phyloP scores from a whole-genome alignment of 805 yeast genomes.

The Candida railenensis region DNA sequence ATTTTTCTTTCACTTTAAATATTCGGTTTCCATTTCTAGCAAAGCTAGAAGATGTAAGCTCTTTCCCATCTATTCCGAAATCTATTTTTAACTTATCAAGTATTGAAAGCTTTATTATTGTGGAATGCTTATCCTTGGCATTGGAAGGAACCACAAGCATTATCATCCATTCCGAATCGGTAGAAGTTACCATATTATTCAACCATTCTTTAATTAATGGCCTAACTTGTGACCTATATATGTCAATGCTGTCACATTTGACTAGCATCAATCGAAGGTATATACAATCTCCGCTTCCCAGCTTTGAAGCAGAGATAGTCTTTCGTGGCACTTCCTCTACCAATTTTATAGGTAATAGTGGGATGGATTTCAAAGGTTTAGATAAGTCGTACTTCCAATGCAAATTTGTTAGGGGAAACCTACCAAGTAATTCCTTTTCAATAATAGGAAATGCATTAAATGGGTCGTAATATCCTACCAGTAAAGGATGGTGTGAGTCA shows the following conservation, averaged over 20 bases:
- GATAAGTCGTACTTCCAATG: slow-evolving; percentile 60
- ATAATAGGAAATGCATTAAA: slow-evolving; percentile 54
- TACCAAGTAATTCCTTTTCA: slow-evolving; percentile 39
- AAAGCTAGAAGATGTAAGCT: slow-evolving; percentile 15
- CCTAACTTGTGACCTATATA: slow-evolving; percentile 75
- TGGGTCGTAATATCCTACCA: slow-evolving; percentile 74
- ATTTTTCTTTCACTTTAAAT: slow-evolving; percentile 38
- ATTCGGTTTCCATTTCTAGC: background rate
- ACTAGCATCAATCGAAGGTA: slow-evolving; percentile 70
- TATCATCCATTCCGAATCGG: slow-evolving; percentile 60
- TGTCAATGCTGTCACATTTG: slow-evolving; percentile 63
- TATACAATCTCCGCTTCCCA: slow-evolving; percentile 29
- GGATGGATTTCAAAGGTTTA: slow-evolving; percentile 63
- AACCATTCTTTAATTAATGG: slow-evolving; percentile 86
- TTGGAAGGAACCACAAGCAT: slow-evolving; percentile 48
- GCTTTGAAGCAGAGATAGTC: slow-evolving; percentile 22
- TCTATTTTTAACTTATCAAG: slow-evolving; percentile 57
- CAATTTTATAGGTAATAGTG: slow-evolving; percentile 52
- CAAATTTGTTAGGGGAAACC: slow-evolving; percentile 59
- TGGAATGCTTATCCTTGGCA: slow-evolving; percentile 30
- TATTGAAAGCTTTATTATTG: slow-evolving; percentile 45
- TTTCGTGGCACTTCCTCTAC: slow-evolving; percentile 56
- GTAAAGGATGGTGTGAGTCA: slow-evolving; percentile 15
- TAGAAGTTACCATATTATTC: slow-evolving; percentile 33
- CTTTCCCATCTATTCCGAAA: slow-evolving; percentile 44